Evolutionary conservation across 208 protist genomes (phyloP).

Genomic region (Leishmania gerbilli): DNA sequence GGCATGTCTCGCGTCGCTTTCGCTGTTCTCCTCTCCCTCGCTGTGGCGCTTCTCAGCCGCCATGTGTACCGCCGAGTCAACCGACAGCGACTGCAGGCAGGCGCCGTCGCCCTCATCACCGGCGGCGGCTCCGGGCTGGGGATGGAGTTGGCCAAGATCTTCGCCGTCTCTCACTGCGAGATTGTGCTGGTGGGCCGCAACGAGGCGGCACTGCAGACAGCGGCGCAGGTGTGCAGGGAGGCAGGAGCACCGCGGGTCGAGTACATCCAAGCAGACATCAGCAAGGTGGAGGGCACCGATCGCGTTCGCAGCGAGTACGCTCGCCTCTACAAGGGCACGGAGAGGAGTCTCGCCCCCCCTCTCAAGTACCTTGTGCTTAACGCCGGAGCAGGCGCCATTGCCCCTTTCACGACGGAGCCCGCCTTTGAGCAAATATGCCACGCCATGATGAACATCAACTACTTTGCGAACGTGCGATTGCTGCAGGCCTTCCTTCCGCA

Average conservation of each 20-base stretch:
- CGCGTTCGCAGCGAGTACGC: constrained; percentile 31
- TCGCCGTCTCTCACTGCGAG: constrained; percentile 49
- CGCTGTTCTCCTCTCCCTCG: constrained; percentile 27
- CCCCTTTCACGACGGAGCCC: constrained; percentile 55
- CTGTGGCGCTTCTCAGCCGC: constrained; percentile 31
- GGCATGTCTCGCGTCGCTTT: constrained; percentile 8
- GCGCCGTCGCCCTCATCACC: constrained; percentile 74
- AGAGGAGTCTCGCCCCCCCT: not conserved
- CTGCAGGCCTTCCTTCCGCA: constrained; percentile 67
- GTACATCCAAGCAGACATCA: constrained; percentile 68
- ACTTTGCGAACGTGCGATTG: constrained; percentile 82
- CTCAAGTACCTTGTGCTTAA: constrained; percentile 84
- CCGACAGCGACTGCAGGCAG: constrained; percentile 34
- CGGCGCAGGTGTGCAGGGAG: constrained; percentile 38
- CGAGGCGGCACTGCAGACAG: constrained; percentile 33
- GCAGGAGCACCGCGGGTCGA: constrained; percentile 55
- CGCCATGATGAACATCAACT: constrained; percentile 88
- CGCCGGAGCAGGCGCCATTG: constrained; percentile 78
- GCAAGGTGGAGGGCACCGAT: constrained; percentile 37
- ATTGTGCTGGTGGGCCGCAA: constrained; percentile 83
- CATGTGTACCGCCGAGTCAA: constrained; percentile 22
- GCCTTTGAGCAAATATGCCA: constrained; percentile 58
- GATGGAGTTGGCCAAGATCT: constrained; percentile 64
- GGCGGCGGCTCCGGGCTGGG: constrained; percentile 76
- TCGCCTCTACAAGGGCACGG: constrained; percentile 18